Conservation (phyloP, 139 green algal species). For the Coelastrella sp. region DNA sequence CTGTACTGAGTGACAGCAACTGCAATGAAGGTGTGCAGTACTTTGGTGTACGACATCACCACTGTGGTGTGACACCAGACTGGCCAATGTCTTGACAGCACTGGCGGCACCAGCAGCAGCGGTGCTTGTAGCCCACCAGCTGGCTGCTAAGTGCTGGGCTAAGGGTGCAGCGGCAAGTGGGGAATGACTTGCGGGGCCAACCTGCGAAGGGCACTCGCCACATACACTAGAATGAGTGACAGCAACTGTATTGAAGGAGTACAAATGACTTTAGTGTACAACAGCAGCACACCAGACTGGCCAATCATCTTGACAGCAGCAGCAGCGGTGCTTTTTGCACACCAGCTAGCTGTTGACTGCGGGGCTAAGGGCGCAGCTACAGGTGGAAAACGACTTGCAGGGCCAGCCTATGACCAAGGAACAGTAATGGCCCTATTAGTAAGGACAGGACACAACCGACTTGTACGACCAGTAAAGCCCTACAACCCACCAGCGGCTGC, state of each 20-base stretch:
- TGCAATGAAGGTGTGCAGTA: no score
- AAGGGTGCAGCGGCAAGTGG: slow-evolving; percentile 41
- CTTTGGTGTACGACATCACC: no score
- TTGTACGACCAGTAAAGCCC: no score
- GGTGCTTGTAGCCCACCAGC: slow-evolving; percentile 40
- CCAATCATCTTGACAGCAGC: not conserved
- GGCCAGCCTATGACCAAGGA: slow-evolving; percentile 24
- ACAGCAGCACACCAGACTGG: no score
- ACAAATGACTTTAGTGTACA: no score
- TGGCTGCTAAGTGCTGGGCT: slow-evolving; percentile 43
- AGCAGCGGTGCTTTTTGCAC: not conserved
- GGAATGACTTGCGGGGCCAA: slow-evolving; percentile 19
- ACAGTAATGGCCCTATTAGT: no score
- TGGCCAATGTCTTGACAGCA: no score
- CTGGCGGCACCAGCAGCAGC: slow-evolving; percentile 5
- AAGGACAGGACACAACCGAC: no score
- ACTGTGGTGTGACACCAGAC: no score
- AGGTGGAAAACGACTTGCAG: slow-evolving; percentile 8
- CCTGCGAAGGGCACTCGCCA: not conserved
- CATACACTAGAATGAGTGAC: not conserved
- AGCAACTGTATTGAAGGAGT: not conserved
- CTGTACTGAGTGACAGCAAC: no score
- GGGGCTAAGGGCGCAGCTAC: slow-evolving; percentile 44
- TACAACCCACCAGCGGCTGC: no score
- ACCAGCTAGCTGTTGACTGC: slow-evolving; percentile 50